Evolutionary conservation across 352 stramenopile species (phyloP).

Genomic region (Phytophthora aleatoria): DNA sequence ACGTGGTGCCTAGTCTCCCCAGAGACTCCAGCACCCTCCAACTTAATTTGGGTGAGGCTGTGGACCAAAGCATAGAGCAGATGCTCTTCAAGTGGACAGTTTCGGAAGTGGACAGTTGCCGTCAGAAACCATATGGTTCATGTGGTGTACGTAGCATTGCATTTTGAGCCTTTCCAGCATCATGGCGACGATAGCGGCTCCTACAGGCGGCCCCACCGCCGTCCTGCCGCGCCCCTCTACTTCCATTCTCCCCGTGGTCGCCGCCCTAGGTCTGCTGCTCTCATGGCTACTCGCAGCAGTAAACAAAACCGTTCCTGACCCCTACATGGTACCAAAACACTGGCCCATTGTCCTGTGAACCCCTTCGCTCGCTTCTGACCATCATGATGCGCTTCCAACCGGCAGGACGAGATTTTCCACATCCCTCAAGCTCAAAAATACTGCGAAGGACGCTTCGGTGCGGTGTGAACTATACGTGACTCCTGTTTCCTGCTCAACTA

Average conservation of each 20-base stretch:
- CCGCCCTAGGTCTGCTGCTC: slow-evolving; percentile 28
- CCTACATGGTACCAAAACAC: slow-evolving; percentile 63
- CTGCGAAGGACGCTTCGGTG: slow-evolving; percentile 72
- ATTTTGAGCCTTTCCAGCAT: too few relatives aligned
- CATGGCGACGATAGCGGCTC: too few relatives aligned
- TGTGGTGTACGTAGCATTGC: neutral
- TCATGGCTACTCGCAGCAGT: slow-evolving; percentile 37
- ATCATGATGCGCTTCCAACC: neutral
- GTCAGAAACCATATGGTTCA: neutral
- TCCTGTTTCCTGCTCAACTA: neutral
- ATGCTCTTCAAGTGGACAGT: too few relatives aligned
- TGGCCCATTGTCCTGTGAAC: neutral
- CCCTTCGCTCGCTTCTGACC: neutral
- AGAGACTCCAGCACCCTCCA: too few relatives aligned
- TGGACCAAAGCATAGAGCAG: too few relatives aligned
- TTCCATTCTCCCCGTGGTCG: slow-evolving; percentile 14
- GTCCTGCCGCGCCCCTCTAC: slow-evolving; percentile 1
- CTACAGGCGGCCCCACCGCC: neutral
- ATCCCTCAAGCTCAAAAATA: slow-evolving; percentile 83
- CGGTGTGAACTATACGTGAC: neutral
- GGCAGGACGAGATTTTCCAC: slow-evolving; percentile 88
- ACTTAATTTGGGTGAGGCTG: too few relatives aligned
- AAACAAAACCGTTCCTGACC: slow-evolving; percentile 44
- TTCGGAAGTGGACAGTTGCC: too few relatives aligned
- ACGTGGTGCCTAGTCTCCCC: too few relatives aligned